These are phyloP conservation scores for Xylariaceae sp. DNA, from an alignment of 2,329 filamentous ascomycete genomes.

Conservation along the genomic window DNA sequence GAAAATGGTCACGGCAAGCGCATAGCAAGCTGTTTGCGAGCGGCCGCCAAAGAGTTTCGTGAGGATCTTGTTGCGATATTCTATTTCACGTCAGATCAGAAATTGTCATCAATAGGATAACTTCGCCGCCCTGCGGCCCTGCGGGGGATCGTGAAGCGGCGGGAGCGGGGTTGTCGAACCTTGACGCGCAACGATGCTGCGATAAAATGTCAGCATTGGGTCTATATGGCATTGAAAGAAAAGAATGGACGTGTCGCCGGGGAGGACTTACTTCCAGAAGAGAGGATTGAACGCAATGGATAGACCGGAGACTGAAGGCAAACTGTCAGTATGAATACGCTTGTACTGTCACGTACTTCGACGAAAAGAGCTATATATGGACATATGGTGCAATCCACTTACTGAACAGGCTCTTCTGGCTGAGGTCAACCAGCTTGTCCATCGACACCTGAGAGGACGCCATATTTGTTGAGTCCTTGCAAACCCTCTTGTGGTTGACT, in stretches of 20 bases:
- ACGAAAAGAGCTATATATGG: not conserved
- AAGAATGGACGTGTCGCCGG: not conserved
- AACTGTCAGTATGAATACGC: slow-evolving; percentile 16
- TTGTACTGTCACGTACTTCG: not conserved
- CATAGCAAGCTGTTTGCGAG: slow-evolving; percentile 78
- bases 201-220: slow-evolving; percentile 10
- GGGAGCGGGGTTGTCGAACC: slow-evolving; percentile 45
- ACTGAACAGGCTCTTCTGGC: slow-evolving; percentile 63
- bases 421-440: slow-evolving; percentile 55
- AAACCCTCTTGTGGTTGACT: not conserved
- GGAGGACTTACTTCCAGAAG: slow-evolving; percentile 89
- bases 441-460: slow-evolving; percentile 33
- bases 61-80: slow-evolving; percentile 86
- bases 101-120: not conserved
- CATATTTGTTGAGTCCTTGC: slow-evolving; percentile 32
- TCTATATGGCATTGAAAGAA: not conserved
- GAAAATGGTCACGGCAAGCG: slow-evolving; percentile 85
- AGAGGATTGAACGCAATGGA: slow-evolving; percentile 92
- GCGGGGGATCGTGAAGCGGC: slow-evolving; percentile 7
- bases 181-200: slow-evolving; percentile 75
- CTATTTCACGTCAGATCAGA: slow-evolving; percentile 42
- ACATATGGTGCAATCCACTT: slow-evolving; percentile 32
- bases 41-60: slow-evolving; percentile 81
- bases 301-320: slow-evolving; percentile 62
- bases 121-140: not conserved